Evolutionary conservation across 2,329 filamentous ascomycete genomes (phyloP), one percentile per base, ranked within the genome.

Genomic region (Cladophialophora psammophila): DNA sequence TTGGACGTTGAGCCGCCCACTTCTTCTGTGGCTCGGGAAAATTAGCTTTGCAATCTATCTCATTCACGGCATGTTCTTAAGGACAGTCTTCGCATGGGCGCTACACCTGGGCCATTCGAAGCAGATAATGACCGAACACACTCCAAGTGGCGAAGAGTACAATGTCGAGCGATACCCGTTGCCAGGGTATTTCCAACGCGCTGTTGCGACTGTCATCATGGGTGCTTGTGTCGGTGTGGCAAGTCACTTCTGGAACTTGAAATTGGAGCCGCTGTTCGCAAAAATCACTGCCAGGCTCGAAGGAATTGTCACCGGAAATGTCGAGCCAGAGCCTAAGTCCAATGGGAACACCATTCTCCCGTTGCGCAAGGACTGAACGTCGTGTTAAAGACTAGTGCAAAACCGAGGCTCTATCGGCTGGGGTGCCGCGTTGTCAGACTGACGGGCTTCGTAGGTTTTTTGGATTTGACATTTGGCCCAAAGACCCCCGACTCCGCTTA

Each of bases 1-100:
- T 68, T 81, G 81, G 59, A 70, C 85, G 0, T 81, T 90, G 2
- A 85, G 85, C 3, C 83, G 83, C 65, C 82, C 82, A 36, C 81
- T 83, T 63, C 83, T 90, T 52, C 81, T 87, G 53, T 90, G 87
- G 83, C 82, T 90, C 12, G 88, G 88, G 53, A 86, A 85, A 72
- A 84, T 89, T 77, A 87, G 85, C 53, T 89, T 89, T 72, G 86
- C 87, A 1, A 85, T 90, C 13, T 90, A 90, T 72, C 81, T 90
- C 6, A 77, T 90, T 20, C 88, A 90, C 76, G 88, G 87, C 50
- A 83, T 85, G 0, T 79, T 90, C 35, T 83, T 89, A 71, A 84
- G 87, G 64, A 85, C 83, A 31, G 75, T 88, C 7, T 79, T 90
- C 13, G 84, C 85, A 32, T 89, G 86, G 85, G 82, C 89, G 79